phyloP scores from a whole-genome alignment of 495 filamentous ascomycete genomes.

The Geopyxis carbonaria region DNA sequence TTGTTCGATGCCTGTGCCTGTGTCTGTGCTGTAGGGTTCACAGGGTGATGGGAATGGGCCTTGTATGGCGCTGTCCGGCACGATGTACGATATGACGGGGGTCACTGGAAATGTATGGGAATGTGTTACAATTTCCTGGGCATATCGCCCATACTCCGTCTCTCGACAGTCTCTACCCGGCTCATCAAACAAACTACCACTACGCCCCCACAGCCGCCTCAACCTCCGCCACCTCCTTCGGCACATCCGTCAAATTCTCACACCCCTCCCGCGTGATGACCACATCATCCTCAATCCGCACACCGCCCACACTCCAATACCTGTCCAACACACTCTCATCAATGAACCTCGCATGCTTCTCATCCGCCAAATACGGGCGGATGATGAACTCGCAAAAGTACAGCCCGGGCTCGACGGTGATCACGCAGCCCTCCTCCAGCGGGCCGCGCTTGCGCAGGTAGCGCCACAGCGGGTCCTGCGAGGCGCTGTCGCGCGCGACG shows the following conservation, averaged over 20 bases:
- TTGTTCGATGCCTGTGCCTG: too few relatives aligned
- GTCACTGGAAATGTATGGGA: too few relatives aligned
- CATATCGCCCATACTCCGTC: too few relatives aligned
- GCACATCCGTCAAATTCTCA: slow-evolving; percentile 62
- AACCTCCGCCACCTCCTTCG: slow-evolving; percentile 57
- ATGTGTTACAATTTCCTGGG: too few relatives aligned
- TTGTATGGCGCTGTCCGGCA: too few relatives aligned
- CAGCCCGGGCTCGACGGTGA: slow-evolving; percentile 84
- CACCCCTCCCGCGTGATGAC: slow-evolving; percentile 60
- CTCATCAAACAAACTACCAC: too few relatives aligned
- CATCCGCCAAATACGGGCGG: slow-evolving; percentile 56
- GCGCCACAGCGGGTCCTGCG: slow-evolving; percentile 64
- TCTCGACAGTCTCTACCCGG: too few relatives aligned
- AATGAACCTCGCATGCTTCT: slow-evolving; percentile 54
- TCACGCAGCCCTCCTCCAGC: slow-evolving; percentile 57
- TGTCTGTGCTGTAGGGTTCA: too few relatives aligned
- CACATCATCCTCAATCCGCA: slow-evolving; percentile 55
- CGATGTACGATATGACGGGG: too few relatives aligned
- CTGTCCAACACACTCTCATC: slow-evolving; percentile 52
- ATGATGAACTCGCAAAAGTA: slow-evolving; percentile 95
- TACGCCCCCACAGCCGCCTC: too few relatives aligned
- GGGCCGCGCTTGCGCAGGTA: slow-evolving; percentile 69
- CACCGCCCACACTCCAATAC: slow-evolving; percentile 84
- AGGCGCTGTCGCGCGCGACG: slow-evolving; percentile 72
- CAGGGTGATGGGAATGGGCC: too few relatives aligned